Conservation (phyloP, 768 basidiomycete species). For the Tulasnella sp. region DNA sequence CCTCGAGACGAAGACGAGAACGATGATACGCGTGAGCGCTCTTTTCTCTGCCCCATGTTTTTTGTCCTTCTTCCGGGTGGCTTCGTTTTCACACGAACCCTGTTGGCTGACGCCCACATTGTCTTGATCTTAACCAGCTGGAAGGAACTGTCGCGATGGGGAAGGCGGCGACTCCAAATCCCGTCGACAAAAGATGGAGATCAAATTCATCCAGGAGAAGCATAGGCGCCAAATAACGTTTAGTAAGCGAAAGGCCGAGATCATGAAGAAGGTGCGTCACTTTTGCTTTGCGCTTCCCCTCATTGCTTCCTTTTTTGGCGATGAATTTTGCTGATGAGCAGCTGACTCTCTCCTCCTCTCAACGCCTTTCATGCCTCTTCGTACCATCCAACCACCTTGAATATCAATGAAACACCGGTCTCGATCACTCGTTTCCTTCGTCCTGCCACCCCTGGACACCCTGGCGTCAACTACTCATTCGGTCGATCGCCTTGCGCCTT, state of each 20-base stretch:
- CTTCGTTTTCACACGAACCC: too few relatives aligned
- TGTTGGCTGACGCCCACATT: too few relatives aligned
- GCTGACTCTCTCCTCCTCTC: neutral
- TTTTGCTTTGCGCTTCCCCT: neutral
- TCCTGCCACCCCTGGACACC: neutral
- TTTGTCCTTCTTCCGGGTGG: too few relatives aligned
- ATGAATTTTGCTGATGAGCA: neutral
- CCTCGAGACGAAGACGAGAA: too few relatives aligned
- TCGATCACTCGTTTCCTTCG: too few relatives aligned
- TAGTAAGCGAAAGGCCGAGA: slow-evolving; percentile 99
- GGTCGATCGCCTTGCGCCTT: neutral
- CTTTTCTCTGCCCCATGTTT: too few relatives aligned
- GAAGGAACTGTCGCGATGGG: too few relatives aligned
- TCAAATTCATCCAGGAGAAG: slow-evolving; percentile 99
- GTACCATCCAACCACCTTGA: too few relatives aligned
- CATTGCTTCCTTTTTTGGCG: neutral
- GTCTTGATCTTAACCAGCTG: too few relatives aligned
- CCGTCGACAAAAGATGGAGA: slow-evolving; percentile 97
- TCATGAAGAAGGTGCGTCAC: slow-evolving; percentile 89
- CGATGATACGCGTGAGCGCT: too few relatives aligned
- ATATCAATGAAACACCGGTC: too few relatives aligned
- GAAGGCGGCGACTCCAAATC: too few relatives aligned
- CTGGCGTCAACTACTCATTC: neutral
- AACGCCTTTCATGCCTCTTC: neutral
- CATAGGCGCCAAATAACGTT: slow-evolving; percentile 99